These are phyloP conservation scores for Incumbomyces lentus DNA, from an alignment of 2,329 filamentous ascomycete species.

Conservation along the genomic window DNA sequence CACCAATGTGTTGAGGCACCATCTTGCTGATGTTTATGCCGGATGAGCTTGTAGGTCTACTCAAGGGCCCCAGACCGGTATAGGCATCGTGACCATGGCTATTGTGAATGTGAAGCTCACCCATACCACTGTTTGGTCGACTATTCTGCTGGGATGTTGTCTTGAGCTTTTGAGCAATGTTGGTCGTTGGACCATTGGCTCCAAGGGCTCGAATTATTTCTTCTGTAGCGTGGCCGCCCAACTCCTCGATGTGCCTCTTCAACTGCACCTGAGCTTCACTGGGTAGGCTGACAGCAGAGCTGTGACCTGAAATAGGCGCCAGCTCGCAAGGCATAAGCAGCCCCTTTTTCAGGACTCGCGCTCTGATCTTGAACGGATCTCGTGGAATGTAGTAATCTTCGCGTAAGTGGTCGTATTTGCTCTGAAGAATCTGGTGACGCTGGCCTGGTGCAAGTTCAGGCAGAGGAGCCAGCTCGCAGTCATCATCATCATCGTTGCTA, in stretches of 20 bases:
- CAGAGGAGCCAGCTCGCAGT: slow-evolving; percentile 20
- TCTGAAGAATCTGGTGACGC: slow-evolving; percentile 30
- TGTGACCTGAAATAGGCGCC: slow-evolving; percentile 42
- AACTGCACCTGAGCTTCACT: slow-evolving; percentile 22
- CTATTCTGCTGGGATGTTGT: slow-evolving; percentile 9
- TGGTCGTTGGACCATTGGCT: slow-evolving; percentile 12
- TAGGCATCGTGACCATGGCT: slow-evolving; percentile 13
- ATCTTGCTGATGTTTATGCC: slow-evolving; percentile 15
- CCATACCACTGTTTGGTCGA: slow-evolving; percentile 12
- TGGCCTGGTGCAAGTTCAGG: slow-evolving; percentile 25
- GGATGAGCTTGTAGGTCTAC: slow-evolving; percentile 16
- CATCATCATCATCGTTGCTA: slow-evolving; percentile 18
- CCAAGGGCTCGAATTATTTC: slow-evolving; percentile 19
- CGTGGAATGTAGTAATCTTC: slow-evolving; percentile 73
- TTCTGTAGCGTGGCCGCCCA: slow-evolving; percentile 18
- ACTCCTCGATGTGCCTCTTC: slow-evolving; percentile 21
- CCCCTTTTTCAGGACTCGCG: slow-evolving; percentile 77
- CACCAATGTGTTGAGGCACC: slow-evolving; percentile 37
- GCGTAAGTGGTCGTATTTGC: slow-evolving; percentile 34
- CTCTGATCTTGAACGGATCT: slow-evolving; percentile 89
- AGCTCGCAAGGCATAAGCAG: slow-evolving; percentile 46
- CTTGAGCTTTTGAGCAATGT: slow-evolving; percentile 6
- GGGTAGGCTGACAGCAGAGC: slow-evolving; percentile 27
- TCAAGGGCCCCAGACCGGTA: slow-evolving; percentile 21
- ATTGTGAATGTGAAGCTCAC: slow-evolving; percentile 6